Base-by-base conservation (phyloP, 352 stramenopile genomes). In the Saprolegnia parasitica region DNA sequence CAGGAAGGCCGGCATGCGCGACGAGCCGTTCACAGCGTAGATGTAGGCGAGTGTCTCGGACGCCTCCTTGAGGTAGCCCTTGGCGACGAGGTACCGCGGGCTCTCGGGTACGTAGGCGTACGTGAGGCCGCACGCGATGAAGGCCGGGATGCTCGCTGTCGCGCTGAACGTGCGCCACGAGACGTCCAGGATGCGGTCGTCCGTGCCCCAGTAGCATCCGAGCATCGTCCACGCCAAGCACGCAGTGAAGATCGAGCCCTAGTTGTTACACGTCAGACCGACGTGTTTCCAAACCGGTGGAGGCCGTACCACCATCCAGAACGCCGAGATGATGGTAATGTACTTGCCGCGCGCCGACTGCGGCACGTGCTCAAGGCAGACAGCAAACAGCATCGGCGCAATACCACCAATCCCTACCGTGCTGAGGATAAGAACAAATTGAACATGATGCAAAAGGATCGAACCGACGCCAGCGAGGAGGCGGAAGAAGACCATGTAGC, bases 371-470 rank as follows among this genome's bases (percentile, higher is more conserved):
- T 97, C 90, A 24, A 93, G 76, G 63, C 84, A 93, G 45, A 97
- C 74, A 10, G 88, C 84, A 56, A 96, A 96, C 0, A 95, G 75
- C 16, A 80, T 80, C 2, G 89, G 90, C 16, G 95, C 89, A 16
- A 93, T 90, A n/a, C 88, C 89, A 42, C 90, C 90, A 8, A 97
- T 89, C 32, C 90, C 89, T 83, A 16, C 5, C n/a, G n/a, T n/a
- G n/a, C n/a, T n/a, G n/a, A n/a, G n/a, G n/a, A n/a, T n/a, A n/a
- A n/a, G n/a, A n/a, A n/a, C n/a, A n/a, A n/a, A n/a, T n/a, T n/a
- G n/a, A n/a, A n/a, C n/a, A n/a, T n/a, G n/a, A n/a, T n/a, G n/a
- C n/a, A n/a, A n/a, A n/a, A n/a, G n/a, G n/a, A n/a, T n/a, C 78
- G 18, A 62, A 86, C 83, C 81, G 4, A 90, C 2, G 1, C 82